phyloP scores from a whole-genome alignment of 768 basidiomycete genomes.

The Mycena haematopus region DNA sequence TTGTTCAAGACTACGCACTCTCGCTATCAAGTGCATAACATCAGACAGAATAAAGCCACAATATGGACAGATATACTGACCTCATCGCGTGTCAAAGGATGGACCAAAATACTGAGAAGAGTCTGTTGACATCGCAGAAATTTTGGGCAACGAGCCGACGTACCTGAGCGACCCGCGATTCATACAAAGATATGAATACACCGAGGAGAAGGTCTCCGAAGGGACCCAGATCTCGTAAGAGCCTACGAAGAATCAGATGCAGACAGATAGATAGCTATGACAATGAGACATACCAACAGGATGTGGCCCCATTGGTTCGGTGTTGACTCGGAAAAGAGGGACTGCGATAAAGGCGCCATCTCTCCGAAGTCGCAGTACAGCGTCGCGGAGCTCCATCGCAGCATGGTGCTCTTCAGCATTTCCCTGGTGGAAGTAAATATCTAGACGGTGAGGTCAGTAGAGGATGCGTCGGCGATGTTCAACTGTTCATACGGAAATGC shows the following conservation, averaged over 20 bases:
- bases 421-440: constrained; percentile 80
- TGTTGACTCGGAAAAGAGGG: constrained; percentile 75
- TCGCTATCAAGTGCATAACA: constrained; percentile 43
- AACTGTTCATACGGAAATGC: constrained; percentile 66
- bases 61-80: constrained; percentile 45
- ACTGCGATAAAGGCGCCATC: constrained; percentile 85
- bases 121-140: background rate
- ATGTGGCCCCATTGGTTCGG: constrained; percentile 73
- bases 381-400: constrained; percentile 72
- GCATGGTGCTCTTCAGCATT: constrained; percentile 67
- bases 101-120: constrained; percentile 66
- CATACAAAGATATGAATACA: constrained; percentile 76
- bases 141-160: background rate
- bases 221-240: constrained; percentile 87
- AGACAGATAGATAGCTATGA: background rate
- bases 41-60: constrained; percentile 6
- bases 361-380: constrained; percentile 70
- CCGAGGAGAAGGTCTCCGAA: constrained; percentile 70
- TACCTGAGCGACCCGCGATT: constrained; percentile 75
- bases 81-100: constrained; percentile 75
- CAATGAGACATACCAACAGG: constrained; percentile 63
- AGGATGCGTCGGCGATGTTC: background rate
- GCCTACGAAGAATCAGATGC: constrained; percentile 46
- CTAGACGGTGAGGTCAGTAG: constrained; percentile 40
- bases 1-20: constrained; percentile 41